Evolutionary conservation across 805 yeast genomes (phyloP).

Genomic region (Candida schatavii): DNA sequence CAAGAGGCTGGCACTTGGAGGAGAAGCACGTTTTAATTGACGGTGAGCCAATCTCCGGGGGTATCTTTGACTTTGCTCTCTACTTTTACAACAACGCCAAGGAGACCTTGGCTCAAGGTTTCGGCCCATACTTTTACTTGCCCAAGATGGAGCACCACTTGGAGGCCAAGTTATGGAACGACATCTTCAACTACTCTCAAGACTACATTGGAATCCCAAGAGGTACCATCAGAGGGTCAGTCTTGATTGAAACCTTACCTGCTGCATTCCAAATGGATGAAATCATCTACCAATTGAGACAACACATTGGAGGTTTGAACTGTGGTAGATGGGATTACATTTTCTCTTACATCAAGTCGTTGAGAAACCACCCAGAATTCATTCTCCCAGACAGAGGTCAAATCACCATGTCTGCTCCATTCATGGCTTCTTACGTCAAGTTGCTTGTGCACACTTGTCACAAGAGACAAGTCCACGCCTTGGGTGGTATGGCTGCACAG

Average conservation of each 20-base stretch:
- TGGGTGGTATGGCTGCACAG: constrained; percentile 26
- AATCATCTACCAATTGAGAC: constrained; percentile 18
- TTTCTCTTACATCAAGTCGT: constrained; percentile 18
- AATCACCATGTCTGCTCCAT: constrained; percentile 20
- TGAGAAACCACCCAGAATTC: constrained; percentile 16
- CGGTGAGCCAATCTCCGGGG: constrained; percentile 75
- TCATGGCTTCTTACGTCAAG: constrained; percentile 19
- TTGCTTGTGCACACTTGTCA: constrained; percentile 18
- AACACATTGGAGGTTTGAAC: constrained; percentile 19
- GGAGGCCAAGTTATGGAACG: constrained; percentile 22
- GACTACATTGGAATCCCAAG: constrained; percentile 15
- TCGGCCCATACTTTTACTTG: constrained; percentile 20
- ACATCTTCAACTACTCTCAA: constrained; percentile 19
- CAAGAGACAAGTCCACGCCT: constrained; percentile 21
- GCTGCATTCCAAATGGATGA: constrained; percentile 25
- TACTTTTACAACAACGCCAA: constrained; percentile 43
- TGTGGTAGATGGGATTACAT: constrained; percentile 26
- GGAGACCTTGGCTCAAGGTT: constrained; percentile 13
- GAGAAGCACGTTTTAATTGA: constrained; percentile 71
- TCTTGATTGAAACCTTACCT: constrained; percentile 19
- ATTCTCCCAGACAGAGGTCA: constrained; percentile 18
- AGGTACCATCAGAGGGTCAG: constrained; percentile 22
- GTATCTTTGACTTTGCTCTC: constrained; percentile 75
- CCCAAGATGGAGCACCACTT: constrained; percentile 23
- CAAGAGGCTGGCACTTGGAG: constrained; percentile 85